Conservation (phyloP, 257 asterid genomes). For the Apocynum venetum region DNA sequence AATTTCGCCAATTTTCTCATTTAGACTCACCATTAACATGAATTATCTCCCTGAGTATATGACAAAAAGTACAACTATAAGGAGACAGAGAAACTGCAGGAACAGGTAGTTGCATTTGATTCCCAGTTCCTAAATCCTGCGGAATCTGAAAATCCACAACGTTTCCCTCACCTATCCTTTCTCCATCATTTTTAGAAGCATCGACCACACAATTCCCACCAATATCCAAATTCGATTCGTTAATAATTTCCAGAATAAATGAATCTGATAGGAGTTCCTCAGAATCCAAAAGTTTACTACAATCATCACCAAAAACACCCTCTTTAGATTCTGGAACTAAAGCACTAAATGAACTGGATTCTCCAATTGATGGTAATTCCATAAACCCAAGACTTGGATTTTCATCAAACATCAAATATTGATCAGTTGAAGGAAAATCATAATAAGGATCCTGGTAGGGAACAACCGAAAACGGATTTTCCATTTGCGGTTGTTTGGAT, state of each 20-base stretch:
- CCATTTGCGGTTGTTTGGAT: slow-evolving; percentile 23
- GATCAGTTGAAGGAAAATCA: slow-evolving; percentile 18
- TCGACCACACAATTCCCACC: background rate
- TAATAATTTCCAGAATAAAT: background rate
- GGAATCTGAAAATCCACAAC: background rate
- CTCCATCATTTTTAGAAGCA: background rate
- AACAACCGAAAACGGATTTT: slow-evolving; percentile 3
- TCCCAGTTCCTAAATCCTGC: slow-evolving; percentile 21
- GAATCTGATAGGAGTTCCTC: background rate
- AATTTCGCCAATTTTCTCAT: background rate
- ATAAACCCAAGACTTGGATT: slow-evolving; percentile 10
- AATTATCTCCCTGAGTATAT: slow-evolving; percentile 46
- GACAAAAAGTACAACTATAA: slow-evolving; percentile 47
- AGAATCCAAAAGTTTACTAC: background rate
- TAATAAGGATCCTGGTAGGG: slow-evolving; percentile 13
- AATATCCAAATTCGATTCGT: background rate
- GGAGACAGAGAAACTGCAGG: slow-evolving; percentile 46
- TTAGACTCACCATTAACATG: slow-evolving; percentile 49
- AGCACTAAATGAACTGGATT: background rate
- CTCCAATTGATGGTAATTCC: background rate
- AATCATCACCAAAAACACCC: background rate
- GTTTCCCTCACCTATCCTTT: background rate
- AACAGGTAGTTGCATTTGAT: slow-evolving; percentile 29
- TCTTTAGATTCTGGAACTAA: background rate
- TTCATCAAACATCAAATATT: slow-evolving; percentile 23